These are phyloP conservation scores for Pyrenophora graminea DNA, from an alignment of 2,329 filamentous ascomycete species.

Conservation along the genomic window DNA sequence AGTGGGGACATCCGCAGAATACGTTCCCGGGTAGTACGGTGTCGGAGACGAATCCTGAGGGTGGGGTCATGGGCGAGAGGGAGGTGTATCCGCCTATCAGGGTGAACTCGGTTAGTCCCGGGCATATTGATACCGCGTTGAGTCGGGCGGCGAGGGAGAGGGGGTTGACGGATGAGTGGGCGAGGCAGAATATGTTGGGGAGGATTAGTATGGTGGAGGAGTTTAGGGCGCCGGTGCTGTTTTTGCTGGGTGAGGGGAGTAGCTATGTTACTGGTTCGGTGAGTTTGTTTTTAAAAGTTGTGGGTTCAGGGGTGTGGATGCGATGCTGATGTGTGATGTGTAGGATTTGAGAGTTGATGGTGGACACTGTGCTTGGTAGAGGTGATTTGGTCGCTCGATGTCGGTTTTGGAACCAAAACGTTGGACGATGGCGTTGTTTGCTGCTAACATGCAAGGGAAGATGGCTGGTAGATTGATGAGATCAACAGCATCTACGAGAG, in stretches of 20 bases:
- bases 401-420: neutral
- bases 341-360: conserved; percentile 50
- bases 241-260: conserved; percentile 49
- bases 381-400: neutral
- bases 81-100: conserved; percentile 47
- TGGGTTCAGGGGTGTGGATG: too few species aligned
- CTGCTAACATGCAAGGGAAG: too few species aligned
- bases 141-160: conserved; percentile 37
- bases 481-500: too few species aligned
- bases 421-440: neutral
- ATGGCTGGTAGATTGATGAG: too few species aligned
- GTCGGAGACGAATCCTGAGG: conserved; percentile 22
- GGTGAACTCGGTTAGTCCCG: conserved; percentile 59
- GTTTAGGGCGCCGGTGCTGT: conserved; percentile 31
- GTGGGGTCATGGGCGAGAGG: conserved; percentile 11
- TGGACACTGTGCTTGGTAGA: conserved; percentile 46
- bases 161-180: conserved; percentile 37
- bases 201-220: conserved; percentile 40
- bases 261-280: conserved; percentile 66
- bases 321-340: neutral
- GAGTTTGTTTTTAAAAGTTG: neutral
- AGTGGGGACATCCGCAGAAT: conserved; percentile 48
- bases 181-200: conserved; percentile 42
- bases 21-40: conserved; percentile 46
- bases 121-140: conserved; percentile 56